A percentile compares a stretch with the other conserved stretches of the same genome.
Conservation (phyloP, 208 protist species). For the Trypanosoma conorhini region DNA sequence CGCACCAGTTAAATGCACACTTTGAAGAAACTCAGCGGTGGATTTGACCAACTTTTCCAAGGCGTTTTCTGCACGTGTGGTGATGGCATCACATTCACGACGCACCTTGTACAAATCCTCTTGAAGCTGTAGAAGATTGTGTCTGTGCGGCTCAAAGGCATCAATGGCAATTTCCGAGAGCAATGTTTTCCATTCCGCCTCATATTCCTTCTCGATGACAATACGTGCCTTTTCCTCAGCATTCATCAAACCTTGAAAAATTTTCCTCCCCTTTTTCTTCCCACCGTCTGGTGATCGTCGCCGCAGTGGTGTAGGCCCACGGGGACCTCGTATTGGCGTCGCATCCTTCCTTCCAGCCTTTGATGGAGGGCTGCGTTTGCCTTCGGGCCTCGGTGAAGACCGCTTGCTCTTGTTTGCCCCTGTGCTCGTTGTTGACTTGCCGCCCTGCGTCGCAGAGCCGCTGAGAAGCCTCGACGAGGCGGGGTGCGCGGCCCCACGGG, state of each 20-base stretch:
- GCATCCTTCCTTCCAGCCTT: neutral
- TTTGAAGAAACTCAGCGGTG: constrained; percentile 33
- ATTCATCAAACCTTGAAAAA: neutral
- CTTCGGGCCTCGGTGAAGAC: neutral
- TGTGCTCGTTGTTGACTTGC: neutral
- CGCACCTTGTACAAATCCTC: constrained; percentile 17
- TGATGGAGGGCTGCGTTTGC: neutral
- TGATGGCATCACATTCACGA: constrained; percentile 29
- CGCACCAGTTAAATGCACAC: constrained; percentile 29
- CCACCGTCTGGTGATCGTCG: neutral
- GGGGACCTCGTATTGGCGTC: neutral
- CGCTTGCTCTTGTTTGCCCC: neutral
- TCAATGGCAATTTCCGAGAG: constrained; percentile 33
- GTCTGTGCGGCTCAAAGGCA: constrained; percentile 41
- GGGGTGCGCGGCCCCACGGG: too few relatives aligned
- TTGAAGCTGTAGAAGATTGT: constrained; percentile 37
- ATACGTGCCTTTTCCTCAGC: constrained; percentile 23
- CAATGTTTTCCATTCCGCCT: constrained; percentile 26
- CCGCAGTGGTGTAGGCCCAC: neutral
- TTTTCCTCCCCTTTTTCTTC: neutral
- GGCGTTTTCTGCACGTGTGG: constrained; percentile 31
- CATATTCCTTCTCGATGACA: constrained; percentile 27
- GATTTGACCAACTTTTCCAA: constrained; percentile 29
- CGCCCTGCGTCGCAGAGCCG: neutral
- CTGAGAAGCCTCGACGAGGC: neutral